A percentile compares a stretch with the other conserved stretches of the same genome.
phyloP scores from a whole-genome alignment of 1,139 yeast genomes.

The Hemisphaericaspora subhashii region DNA sequence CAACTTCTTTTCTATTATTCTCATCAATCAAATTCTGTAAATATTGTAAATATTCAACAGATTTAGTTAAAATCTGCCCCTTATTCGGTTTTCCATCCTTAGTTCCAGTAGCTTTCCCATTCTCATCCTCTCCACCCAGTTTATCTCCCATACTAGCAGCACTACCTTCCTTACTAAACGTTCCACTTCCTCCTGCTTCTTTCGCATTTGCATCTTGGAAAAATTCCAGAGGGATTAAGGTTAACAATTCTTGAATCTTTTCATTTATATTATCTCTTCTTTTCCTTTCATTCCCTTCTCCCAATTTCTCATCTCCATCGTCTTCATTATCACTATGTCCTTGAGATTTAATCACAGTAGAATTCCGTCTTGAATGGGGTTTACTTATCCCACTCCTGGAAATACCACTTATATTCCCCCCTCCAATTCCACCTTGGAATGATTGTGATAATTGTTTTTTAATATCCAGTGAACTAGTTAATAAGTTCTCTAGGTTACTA shows the following conservation, averaged over 20 bases:
- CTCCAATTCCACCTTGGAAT: constrained; percentile 24
- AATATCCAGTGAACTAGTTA: constrained; percentile 37
- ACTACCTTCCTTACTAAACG: constrained; percentile 8
- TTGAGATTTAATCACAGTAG: constrained; percentile 30
- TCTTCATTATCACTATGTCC: constrained; percentile 32
- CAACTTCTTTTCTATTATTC: constrained; percentile 76
- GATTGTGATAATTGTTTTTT: constrained; percentile 46
- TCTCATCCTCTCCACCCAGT: constrained; percentile 25
- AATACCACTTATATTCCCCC: constrained; percentile 13
- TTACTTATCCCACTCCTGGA: constrained; percentile 39
- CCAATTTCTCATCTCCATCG: constrained; percentile 33
- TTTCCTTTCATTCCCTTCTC: constrained; percentile 55
- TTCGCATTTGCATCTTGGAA: constrained; percentile 26
- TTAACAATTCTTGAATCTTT: constrained; percentile 76
- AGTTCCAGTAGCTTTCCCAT: constrained; percentile 53
- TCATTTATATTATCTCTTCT: constrained; percentile 89
- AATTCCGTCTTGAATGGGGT: constrained; percentile 42
- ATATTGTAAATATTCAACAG: constrained; percentile 78
- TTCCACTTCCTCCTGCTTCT: constrained; percentile 9
- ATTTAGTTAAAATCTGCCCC: constrained; percentile 82
- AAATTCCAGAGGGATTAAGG: constrained; percentile 65
- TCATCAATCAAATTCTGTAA: constrained; percentile 77
- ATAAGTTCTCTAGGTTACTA: constrained; percentile 26
- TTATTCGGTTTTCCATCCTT: constrained; percentile 92
- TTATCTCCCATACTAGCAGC: constrained; percentile 10